Evolutionary conservation across 306 rosid species (phyloP), one percentile per base, ranked within the genome.

Genomic region (Quercus engelmannii): DNA sequence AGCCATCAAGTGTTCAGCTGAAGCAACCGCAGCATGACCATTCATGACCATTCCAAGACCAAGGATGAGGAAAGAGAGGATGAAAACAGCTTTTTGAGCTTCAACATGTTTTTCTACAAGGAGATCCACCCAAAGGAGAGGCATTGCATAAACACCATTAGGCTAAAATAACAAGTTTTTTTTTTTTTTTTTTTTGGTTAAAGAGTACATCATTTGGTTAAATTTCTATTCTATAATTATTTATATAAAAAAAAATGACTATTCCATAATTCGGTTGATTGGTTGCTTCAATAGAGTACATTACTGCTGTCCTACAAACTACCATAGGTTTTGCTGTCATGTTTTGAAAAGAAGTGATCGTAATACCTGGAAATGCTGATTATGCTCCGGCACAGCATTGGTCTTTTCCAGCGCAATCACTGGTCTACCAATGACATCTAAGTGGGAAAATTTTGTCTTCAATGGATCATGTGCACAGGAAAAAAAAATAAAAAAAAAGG

Each of bases 381-480:
- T 90, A 88, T 96, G 99, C 88, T 93, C 99, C 4, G 99, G 97
- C 74, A 96, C 97, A 23, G 83, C 94, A 82, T 96, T 90, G 69
- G 80, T 88, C 86, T 96, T 96, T 87, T 89, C 96, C 81, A 96
- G 88, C 76, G 86, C 97, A 83, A 88, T 86, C 74, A 96, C 98
- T 46, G 98, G 99, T 81, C 99, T 90, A 82, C 99, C 99, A 74
- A 71, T 93, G 89, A 93, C 28, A 86, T 96, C 98, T 92, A 96
- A 83, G 90, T 93, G 98, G 80, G 99, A 93, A 77, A 91, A n/a
- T 85, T 96, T 93, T 73, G 92, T 88, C 99, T 96, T 96, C 80
- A 84, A 82, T 52, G 55, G 82, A 81, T 81, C 69, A 73, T 26
- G 75, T 12, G 59, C 46, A 78, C 58, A 43, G 35, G 19, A n/a